phyloP scores from a whole-genome alignment of 345 rosid species.

The Salix purpurea region DNA sequence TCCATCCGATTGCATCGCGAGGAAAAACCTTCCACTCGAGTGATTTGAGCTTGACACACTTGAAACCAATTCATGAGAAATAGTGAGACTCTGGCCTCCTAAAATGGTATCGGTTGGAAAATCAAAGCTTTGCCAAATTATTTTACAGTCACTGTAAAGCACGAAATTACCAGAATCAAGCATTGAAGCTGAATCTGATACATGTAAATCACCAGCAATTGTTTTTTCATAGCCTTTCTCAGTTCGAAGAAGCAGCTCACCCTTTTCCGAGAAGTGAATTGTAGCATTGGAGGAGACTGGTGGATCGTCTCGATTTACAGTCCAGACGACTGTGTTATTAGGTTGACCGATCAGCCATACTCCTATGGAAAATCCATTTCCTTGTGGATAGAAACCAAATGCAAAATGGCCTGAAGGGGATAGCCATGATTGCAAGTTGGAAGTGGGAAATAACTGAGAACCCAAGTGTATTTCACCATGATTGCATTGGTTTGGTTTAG shows the following conservation, averaged over 20 bases:
- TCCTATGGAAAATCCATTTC: conserved; percentile 20
- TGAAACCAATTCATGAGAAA: background rate
- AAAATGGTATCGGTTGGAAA: conserved; percentile 32
- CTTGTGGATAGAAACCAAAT: conserved; percentile 28
- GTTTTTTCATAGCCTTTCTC: background rate
- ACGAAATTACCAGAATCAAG: conserved; percentile 30
- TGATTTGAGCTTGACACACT: conserved; percentile 13
- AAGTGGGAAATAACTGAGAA: conserved; percentile 7
- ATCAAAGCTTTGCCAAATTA: conserved; percentile 32
- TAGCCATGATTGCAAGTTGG: background rate
- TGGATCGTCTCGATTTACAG: conserved; percentile 25
- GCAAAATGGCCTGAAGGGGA: conserved; percentile 25
- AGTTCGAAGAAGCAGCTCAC: conserved; percentile 17
- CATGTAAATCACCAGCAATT: background rate
- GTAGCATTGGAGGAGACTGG: conserved; percentile 15
- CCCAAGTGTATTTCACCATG: background rate
- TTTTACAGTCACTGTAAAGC: background rate
- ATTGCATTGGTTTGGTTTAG: background rate
- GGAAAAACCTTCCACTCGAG: conserved; percentile 25
- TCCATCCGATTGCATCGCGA: conserved; percentile 27
- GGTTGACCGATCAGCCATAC: conserved; percentile 2
- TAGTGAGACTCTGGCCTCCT: conserved; percentile 15
- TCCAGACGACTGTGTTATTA: conserved; percentile 20
- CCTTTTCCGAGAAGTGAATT: background rate
- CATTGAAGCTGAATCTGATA: conserved; percentile 22